Percentiles rank a stretch among this genome's conserved stretches.
These are phyloP conservation scores for Botrytis byssoidea DNA, from an alignment of 2,329 filamentous ascomycete species.

Conservation along the genomic window DNA sequence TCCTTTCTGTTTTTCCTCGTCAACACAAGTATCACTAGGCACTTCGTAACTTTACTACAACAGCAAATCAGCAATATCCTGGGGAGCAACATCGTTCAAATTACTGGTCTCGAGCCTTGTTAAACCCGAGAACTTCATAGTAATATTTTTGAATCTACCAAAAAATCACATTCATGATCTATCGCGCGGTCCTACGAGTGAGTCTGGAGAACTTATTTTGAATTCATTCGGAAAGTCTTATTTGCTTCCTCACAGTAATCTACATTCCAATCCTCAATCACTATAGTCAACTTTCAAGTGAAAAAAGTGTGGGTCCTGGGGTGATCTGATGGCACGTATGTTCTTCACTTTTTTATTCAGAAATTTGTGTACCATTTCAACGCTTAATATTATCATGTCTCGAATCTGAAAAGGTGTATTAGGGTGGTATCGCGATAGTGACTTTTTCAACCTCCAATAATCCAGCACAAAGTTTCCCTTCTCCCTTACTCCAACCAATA, in stretches of 20 bases:
- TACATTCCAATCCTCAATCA: neutral
- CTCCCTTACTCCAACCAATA: no score
- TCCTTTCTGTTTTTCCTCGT: neutral
- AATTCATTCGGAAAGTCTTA: neutral
- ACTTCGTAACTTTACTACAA: neutral
- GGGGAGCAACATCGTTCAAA: neutral
- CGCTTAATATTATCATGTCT: no score
- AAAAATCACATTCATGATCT: no score
- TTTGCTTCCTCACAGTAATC: neutral
- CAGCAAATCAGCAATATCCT: neutral
- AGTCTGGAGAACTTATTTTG: neutral
- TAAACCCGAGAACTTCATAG: neutral
- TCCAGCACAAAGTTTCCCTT: neutral
- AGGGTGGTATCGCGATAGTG: no score
- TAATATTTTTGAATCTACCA: neutral
- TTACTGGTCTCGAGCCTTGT: neutral
- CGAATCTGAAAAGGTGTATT: no score
- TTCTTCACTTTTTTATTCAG: no score
- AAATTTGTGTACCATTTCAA: no score
- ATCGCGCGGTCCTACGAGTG: no score
- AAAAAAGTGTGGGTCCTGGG: no score
- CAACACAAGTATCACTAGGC: fast-evolving
- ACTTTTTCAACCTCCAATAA: no score
- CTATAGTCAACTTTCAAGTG: neutral
- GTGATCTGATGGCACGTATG: no score